Base-by-base conservation (phyloP, 31 red algal species). In the Bonnemaisonia californica region DNA sequence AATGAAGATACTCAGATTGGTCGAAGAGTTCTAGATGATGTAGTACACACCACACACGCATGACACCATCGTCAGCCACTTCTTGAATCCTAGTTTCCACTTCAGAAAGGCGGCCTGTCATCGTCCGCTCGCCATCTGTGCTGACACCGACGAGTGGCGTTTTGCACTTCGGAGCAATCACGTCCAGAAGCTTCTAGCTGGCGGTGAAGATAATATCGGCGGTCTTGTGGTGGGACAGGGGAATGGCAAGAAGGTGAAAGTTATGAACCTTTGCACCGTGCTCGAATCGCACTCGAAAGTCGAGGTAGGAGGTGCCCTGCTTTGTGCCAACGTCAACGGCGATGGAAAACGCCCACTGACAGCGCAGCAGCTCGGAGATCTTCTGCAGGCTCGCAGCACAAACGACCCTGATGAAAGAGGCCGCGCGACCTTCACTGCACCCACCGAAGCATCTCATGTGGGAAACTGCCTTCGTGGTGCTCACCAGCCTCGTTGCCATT, bases 41-140 rank as follows among this genome's bases (percentile, higher is more conserved):
- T 62, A 81, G 48, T 74, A 62, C 66, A 63, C 77, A 81, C 63
- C 77, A 76, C 64, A 76, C 61, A 26, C 77, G 63, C 1, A 63
- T 27, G 39, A 21, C 31, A 21, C n/a, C 30, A 42, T 47, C 64
- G n/a, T 74, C 26, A 26, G 35, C 40, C 28, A 62, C 70, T 41
- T 81, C 66, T 29, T 63, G 23, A 54, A 81, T 74, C 32, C 77
- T 4, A 0, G 41, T 81, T 47, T 57, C 26, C 55, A 81, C 31
- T 39, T 62, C 77, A 1, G 1, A 54, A 23, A 81, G n/a, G 28
- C 54, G 12, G 8, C 1, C 1, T 5, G 24, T 81, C 62, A 74
- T 81, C 24, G 77, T 72, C 27, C 77, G 55, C 37, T 81, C 77
- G 23, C 63, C 66, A 41, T 72, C 77, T 27, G 77, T 69, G 45